Conservation (phyloP, 2,329 filamentous ascomycete genomes). For the Coleophoma eucalyptorum region DNA sequence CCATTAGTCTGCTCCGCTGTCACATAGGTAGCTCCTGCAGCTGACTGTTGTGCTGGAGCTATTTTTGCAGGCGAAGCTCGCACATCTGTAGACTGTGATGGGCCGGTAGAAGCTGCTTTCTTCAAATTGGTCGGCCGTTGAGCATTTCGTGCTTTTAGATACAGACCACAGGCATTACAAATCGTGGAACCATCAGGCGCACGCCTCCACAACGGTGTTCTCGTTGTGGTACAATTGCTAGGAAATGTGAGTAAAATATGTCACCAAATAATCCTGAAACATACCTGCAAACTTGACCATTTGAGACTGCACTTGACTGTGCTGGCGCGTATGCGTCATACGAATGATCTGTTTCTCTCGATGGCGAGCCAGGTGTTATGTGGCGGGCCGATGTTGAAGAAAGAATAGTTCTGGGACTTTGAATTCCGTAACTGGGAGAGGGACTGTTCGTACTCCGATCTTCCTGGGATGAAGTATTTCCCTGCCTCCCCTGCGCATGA, state of each 20-base stretch:
- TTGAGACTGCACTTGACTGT: constrained; percentile 29
- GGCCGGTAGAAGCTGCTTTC: constrained; percentile 54
- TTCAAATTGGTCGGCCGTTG: constrained; percentile 88
- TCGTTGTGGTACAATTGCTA: constrained; percentile 93
- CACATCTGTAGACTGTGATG: constrained; percentile 20
- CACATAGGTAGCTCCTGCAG: constrained; percentile 64
- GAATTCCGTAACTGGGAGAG: not conserved
- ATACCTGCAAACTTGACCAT: constrained; percentile 71
- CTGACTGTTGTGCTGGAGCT: constrained; percentile 28
- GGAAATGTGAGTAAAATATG: constrained; percentile 11
- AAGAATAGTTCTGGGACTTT: not conserved
- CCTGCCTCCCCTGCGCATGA: not conserved
- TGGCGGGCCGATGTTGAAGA: not conserved
- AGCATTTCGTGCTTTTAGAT: constrained; percentile 89
- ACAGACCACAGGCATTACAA: constrained; percentile 95
- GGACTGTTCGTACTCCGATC: not conserved
- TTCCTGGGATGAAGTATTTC: not conserved
- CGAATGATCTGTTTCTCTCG: not conserved
- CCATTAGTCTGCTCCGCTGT: constrained; percentile 73
- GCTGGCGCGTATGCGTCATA: constrained; percentile 6
- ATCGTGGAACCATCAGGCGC: constrained; percentile 92
- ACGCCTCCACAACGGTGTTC: constrained; percentile 90
- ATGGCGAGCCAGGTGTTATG: not conserved
- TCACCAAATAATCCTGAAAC: constrained; percentile 19
- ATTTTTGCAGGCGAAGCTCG: constrained; percentile 25